Percentiles rank a stretch among this genome's conserved stretches.
Conservation (phyloP, 2,329 filamentous ascomycete genomes). For the Phaeosphaeria sp. region DNA sequence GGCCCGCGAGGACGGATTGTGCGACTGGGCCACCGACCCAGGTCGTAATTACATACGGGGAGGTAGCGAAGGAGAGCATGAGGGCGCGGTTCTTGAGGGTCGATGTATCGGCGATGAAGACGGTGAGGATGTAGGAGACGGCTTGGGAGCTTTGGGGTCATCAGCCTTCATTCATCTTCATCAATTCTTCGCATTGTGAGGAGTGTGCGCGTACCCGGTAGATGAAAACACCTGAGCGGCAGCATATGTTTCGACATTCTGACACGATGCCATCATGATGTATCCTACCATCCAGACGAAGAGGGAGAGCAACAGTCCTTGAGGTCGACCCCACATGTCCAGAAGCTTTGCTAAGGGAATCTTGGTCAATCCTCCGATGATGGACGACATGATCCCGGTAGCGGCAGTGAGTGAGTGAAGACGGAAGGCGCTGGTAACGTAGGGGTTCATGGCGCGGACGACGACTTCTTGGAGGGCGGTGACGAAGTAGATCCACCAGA, state of each 20-base stretch:
- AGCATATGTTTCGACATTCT: conserved; percentile 67
- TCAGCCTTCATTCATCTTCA: too few relatives aligned
- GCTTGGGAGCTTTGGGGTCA: conserved; percentile 11
- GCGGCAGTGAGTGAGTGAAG: conserved; percentile 42
- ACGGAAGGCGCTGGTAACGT: conserved; percentile 46
- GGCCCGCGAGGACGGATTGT: conserved; percentile 59
- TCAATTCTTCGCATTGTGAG: too few relatives aligned
- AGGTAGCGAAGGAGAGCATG: conserved; percentile 60
- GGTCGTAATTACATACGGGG: conserved; percentile 41
- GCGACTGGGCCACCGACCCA: conserved; percentile 57
- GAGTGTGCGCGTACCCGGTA: conserved; percentile 66
- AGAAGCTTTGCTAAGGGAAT: conserved; percentile 48
- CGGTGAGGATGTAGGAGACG: conserved; percentile 61
- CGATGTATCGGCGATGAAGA: conserved; percentile 74
- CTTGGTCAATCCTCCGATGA: conserved; percentile 44
- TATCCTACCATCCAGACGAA: conserved; percentile 52
- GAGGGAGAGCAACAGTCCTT: conserved; percentile 44
- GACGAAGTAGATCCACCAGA: conserved; percentile 56
- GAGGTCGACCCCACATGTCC: conserved; percentile 51
- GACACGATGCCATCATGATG: conserved; percentile 73
- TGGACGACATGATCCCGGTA: conserved; percentile 39
- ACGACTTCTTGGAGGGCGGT: conserved; percentile 55
- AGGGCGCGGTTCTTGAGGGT: conserved; percentile 67
- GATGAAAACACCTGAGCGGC: conserved; percentile 73
- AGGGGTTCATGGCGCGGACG: conserved; percentile 47